phyloP scores from a whole-genome alignment of 139 green algal genomes.

The Deuterostichococcus epilithicus region DNA sequence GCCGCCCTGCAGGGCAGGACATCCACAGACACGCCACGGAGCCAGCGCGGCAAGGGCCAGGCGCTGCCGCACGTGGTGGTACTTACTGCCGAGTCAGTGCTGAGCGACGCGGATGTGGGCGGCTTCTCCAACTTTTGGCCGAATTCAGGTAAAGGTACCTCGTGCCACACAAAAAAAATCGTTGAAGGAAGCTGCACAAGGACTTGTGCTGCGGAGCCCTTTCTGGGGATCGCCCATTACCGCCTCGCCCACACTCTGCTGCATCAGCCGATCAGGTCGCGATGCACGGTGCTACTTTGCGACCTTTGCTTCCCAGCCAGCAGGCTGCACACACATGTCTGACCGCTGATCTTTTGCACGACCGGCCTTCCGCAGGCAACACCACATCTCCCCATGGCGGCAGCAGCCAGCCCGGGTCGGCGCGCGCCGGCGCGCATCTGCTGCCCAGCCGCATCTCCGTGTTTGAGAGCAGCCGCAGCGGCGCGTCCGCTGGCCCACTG shows the following conservation, averaged over 20 bases:
- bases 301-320: too few relatives aligned
- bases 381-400: too few relatives aligned
- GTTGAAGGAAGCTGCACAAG: too few relatives aligned
- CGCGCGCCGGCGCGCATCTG: background rate
- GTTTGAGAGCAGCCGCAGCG: background rate
- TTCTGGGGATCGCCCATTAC: too few relatives aligned
- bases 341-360: too few relatives aligned
- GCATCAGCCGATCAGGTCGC: too few relatives aligned
- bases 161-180: too few relatives aligned
- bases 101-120: background rate
- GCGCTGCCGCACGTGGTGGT: background rate
- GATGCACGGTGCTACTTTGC: too few relatives aligned
- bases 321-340: too few relatives aligned
- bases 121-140: background rate
- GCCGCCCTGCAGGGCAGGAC: background rate
- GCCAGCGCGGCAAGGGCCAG: background rate
- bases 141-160: background rate
- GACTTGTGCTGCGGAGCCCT: too few relatives aligned
- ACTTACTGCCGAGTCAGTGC: background rate
- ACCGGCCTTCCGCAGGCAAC: too few relatives aligned
- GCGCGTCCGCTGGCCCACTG: background rate
- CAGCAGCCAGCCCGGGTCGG: background rate
- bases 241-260: too few relatives aligned
- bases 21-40: background rate
- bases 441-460: constrained; percentile 8